Evolutionary conservation across 2,329 filamentous ascomycete genomes (phyloP).

Genomic region (Verticillium klebahnii): DNA sequence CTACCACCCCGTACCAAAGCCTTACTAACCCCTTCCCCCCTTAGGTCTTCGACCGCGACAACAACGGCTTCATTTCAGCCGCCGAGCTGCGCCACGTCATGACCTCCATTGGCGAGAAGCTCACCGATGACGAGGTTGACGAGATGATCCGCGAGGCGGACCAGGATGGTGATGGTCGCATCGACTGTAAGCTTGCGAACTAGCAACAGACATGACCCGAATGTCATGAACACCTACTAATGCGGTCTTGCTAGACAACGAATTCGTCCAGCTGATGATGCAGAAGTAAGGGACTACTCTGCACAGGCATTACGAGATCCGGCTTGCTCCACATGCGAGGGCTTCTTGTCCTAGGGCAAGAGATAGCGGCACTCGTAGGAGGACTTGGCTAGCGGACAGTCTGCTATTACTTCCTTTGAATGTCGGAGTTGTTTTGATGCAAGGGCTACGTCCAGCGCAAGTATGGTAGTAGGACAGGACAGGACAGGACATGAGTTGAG

Average conservation of each 20-base stretch:
- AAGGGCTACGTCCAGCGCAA: neutral
- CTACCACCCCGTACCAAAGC: constrained; percentile 13
- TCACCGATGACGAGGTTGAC: constrained; percentile 85
- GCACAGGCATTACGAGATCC: neutral
- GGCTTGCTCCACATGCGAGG: neutral
- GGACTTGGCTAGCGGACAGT: neutral
- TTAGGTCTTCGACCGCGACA: constrained; percentile 78
- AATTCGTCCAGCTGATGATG: constrained; percentile 95
- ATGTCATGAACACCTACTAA: neutral
- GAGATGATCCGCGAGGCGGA: constrained; percentile 93
- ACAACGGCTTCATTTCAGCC: constrained; percentile 88
- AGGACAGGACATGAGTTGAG: neutral
- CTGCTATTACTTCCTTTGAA: neutral
- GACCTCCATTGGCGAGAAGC: constrained; percentile 88
- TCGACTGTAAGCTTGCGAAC: constrained; percentile 63
- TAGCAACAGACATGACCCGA: neutral
- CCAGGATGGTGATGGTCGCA: constrained; percentile 83
- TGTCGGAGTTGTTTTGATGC: neutral
- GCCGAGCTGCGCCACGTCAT: constrained; percentile 86
- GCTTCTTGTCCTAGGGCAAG: neutral
- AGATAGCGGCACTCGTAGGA: neutral
- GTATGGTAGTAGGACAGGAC: neutral
- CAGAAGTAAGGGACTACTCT: constrained; percentile 62
- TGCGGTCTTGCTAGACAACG: constrained; percentile 60
- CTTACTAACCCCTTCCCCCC: neutral